Evolutionary conservation across 2,329 filamentous ascomycete species (phyloP).

Genomic region (Aureobasidium sp.): DNA sequence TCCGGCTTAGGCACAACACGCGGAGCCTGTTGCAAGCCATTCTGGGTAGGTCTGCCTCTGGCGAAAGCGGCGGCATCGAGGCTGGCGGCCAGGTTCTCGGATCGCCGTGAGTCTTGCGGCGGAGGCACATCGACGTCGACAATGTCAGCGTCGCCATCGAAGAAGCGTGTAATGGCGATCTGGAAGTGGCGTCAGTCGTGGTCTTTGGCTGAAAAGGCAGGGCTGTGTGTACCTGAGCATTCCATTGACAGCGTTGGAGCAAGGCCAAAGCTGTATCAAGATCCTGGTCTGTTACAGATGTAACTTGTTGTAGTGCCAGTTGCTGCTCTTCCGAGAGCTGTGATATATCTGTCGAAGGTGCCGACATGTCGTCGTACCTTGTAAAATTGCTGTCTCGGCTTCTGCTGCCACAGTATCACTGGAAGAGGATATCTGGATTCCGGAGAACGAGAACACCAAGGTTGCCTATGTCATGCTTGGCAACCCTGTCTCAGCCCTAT

Average conservation of each 20-base stretch:
- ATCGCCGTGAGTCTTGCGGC: constrained; percentile 55
- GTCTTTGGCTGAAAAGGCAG: too few species aligned
- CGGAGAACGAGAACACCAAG: neutral
- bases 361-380: constrained; percentile 29
- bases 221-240: constrained; percentile 62
- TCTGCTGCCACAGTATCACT: neutral
- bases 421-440: neutral
- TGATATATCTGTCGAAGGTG: constrained; percentile 49
- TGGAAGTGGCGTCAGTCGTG: constrained; percentile 34
- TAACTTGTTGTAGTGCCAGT: constrained; percentile 79
- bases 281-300: constrained; percentile 79
- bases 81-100: constrained; percentile 62
- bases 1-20: constrained; percentile 73
- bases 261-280: constrained; percentile 68
- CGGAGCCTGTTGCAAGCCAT: constrained; percentile 62
- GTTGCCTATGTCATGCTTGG: constrained; percentile 8
- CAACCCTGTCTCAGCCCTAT: neutral
- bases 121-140: constrained; percentile 66
- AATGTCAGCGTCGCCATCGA: constrained; percentile 88
- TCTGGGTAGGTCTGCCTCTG: constrained; percentile 10
- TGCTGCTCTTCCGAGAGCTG: constrained; percentile 73
- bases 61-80: constrained; percentile 29
- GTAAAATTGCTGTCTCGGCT: neutral
- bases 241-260: constrained; percentile 86
- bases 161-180: constrained; percentile 96